Evolutionary conservation across 192 early-diverging fungal genomes (phyloP).

Genomic region (Polychytrium aggregatum): DNA sequence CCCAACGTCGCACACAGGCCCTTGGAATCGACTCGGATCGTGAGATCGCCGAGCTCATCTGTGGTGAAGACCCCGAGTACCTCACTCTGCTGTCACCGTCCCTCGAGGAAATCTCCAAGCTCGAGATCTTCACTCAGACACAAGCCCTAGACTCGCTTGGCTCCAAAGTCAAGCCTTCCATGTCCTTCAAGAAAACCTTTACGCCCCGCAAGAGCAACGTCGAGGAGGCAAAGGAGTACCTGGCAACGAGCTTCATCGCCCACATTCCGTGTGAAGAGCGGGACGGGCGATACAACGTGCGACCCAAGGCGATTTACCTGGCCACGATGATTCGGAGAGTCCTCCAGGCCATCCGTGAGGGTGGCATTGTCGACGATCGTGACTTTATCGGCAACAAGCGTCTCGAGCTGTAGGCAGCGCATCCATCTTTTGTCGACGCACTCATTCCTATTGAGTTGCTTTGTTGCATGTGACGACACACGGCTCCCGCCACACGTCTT

Average conservation of each 20-base stretch:
- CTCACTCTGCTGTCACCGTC: conserved; percentile 75
- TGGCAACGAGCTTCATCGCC: conserved; percentile 76
- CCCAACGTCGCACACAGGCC: conserved; percentile 33
- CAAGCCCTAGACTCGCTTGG: conserved; percentile 88
- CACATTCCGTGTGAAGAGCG: conserved; percentile 73
- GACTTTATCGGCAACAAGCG: conserved; percentile 99
- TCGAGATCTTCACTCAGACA: conserved; percentile 71
- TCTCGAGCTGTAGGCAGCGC: conserved; percentile 86
- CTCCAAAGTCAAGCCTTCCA: conserved; percentile 65
- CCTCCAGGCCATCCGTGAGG: conserved; percentile 71
- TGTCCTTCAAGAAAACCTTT: too few species aligned
- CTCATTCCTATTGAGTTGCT: too few species aligned
- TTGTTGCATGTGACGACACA: too few species aligned
- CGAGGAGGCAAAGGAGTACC: conserved; percentile 79
- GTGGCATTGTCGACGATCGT: conserved; percentile 82
- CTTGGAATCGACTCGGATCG: conserved; percentile 92
- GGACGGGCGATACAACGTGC: conserved; percentile 59
- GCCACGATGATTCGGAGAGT: conserved; percentile 90
- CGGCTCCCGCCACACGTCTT: too few species aligned
- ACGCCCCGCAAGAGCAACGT: conserved; percentile 44
- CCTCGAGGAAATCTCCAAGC: conserved; percentile 68
- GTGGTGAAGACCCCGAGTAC: conserved; percentile 72
- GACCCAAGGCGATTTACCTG: conserved; percentile 84
- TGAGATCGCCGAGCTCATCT: conserved; percentile 88
- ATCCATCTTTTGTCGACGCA: too few species aligned